Percentiles rank a stretch among this genome's conserved stretches.
Evolutionary conservation across 2,329 filamentous ascomycete species (phyloP).

Genomic region (Didymella arachidicola): DNA sequence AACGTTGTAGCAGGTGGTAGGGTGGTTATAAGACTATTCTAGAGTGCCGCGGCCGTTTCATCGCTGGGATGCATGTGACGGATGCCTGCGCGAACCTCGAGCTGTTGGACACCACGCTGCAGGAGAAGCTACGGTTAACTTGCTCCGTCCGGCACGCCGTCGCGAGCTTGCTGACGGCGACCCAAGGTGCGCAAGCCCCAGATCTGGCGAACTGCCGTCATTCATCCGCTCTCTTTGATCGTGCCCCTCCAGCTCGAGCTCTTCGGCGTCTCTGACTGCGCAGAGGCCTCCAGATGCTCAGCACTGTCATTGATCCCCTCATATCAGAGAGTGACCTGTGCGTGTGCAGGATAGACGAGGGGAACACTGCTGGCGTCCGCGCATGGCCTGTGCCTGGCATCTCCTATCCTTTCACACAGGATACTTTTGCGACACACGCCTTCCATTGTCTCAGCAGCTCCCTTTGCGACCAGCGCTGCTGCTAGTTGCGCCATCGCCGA

Average conservation of each 20-base stretch:
- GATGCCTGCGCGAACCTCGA: constrained; percentile 11
- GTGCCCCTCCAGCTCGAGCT: constrained; percentile 20
- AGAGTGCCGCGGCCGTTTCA: constrained; percentile 24
- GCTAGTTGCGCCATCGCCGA: constrained; percentile 8
- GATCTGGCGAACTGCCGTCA: constrained; percentile 6
- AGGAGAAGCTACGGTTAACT: constrained; percentile 1
- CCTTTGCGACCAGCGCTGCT: constrained; percentile 20
- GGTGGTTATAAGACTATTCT: constrained; percentile 13
- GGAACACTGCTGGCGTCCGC: constrained; percentile 13
- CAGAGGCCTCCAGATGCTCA: constrained; percentile 15
- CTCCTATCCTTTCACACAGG: constrained; percentile 17
- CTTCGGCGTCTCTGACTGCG: constrained; percentile 2
- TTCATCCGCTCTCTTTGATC: constrained; percentile 1
- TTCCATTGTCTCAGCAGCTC: constrained; percentile 21
- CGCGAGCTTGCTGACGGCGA: constrained; percentile 10
- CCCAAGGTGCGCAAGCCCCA: constrained; percentile 12
- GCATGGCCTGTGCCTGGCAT: constrained; percentile 23
- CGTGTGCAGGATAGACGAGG: constrained; percentile 20
- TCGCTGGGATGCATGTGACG: constrained; percentile 17
- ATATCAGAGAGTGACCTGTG: constrained; percentile 9
- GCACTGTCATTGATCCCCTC: constrained; percentile 11
- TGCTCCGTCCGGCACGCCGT: constrained; percentile 11
- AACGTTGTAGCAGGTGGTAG: constrained; percentile 16
- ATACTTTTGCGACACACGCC: constrained; percentile 15
- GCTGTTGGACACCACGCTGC: constrained; percentile 4